These are phyloP conservation scores for Rusavskia elegans DNA, from an alignment of 495 filamentous ascomycete genomes.

Conservation along the genomic window DNA sequence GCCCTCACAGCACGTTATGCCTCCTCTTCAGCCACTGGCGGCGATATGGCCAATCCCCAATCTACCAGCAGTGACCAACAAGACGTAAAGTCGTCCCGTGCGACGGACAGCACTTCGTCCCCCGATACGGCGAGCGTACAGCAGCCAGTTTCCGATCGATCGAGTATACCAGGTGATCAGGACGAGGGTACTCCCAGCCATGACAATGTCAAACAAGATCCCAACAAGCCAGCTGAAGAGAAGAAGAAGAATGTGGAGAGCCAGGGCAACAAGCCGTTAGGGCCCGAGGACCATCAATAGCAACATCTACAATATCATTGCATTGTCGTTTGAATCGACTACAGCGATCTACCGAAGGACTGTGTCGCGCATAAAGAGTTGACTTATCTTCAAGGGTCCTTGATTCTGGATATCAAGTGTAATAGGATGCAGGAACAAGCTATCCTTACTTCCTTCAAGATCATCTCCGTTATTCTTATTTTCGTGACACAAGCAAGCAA, in stretches of 20 bases:
- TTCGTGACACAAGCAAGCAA: too few species aligned
- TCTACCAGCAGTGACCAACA: constrained; percentile 5
- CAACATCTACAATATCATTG: not conserved
- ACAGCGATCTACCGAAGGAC: not conserved
- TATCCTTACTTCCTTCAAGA: too few species aligned
- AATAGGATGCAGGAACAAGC: too few species aligned
- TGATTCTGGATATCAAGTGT: too few species aligned
- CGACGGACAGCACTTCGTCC: constrained; percentile 1
- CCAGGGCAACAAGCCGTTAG: constrained; percentile 8
- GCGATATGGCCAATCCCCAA: constrained; percentile 6
- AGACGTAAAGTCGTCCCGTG: constrained; percentile 3
- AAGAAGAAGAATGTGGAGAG: constrained; percentile 8
- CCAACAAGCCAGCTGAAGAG: constrained; percentile 6
- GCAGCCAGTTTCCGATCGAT: constrained; percentile 4
- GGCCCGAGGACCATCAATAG: constrained; percentile 6
- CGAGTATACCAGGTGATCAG: constrained; percentile 5
- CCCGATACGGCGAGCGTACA: constrained; percentile 3
- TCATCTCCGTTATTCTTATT: too few species aligned
- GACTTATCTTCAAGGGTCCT: too few species aligned
- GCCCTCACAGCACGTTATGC: not conserved
- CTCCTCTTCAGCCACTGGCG: not conserved
- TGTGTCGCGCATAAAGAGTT: too few species aligned
- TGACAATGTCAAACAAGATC: constrained; percentile 6
- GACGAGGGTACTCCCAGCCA: constrained; percentile 8
- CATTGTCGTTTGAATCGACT: not conserved